These are phyloP conservation scores for Talaromyces sp. DNA, from an alignment of 2,329 filamentous ascomycete genomes.

Conservation along the genomic window DNA sequence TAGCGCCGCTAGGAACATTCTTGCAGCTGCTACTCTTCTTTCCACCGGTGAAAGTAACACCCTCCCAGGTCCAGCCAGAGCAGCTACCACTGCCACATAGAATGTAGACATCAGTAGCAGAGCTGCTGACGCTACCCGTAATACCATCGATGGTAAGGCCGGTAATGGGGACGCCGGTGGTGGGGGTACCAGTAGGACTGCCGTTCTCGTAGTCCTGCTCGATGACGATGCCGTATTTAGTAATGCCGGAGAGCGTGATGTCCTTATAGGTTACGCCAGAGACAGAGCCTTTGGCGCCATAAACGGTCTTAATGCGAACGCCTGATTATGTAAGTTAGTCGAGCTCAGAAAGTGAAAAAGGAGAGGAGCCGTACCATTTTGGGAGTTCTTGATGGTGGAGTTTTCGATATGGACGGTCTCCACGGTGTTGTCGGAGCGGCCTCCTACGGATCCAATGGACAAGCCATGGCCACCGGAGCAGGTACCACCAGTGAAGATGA, in stretches of 20 bases:
- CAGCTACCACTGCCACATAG: constrained; percentile 50
- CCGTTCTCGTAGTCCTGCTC: constrained; percentile 58
- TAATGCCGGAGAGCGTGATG: constrained; percentile 51
- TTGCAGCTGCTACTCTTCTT: constrained; percentile 42
- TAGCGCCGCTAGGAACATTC: constrained; percentile 38
- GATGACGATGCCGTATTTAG: constrained; percentile 55
- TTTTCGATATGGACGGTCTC: constrained; percentile 50
- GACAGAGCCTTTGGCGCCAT: constrained; percentile 51
- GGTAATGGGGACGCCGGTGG: constrained; percentile 36
- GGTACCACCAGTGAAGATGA: constrained; percentile 45
- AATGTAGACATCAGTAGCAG: constrained; percentile 52
- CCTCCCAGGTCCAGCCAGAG: constrained; percentile 52
- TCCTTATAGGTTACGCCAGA: constrained; percentile 51
- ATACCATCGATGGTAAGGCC: constrained; percentile 37
- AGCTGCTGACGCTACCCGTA: constrained; percentile 44
- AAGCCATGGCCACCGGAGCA: constrained; percentile 41
- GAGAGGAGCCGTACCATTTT: constrained; percentile 25
- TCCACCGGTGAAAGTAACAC: constrained; percentile 51
- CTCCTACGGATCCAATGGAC: constrained; percentile 41
- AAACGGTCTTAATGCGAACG: constrained; percentile 58
- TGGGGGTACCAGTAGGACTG: constrained; percentile 38
- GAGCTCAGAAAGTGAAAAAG: not conserved
- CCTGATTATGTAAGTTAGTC: constrained; percentile 30
- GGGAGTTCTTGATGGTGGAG: constrained; percentile 47
- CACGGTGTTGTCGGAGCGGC: constrained; percentile 52